Conservation (phyloP, 2,329 filamentous ascomycete genomes). For the Monosporascus sp. region DNA sequence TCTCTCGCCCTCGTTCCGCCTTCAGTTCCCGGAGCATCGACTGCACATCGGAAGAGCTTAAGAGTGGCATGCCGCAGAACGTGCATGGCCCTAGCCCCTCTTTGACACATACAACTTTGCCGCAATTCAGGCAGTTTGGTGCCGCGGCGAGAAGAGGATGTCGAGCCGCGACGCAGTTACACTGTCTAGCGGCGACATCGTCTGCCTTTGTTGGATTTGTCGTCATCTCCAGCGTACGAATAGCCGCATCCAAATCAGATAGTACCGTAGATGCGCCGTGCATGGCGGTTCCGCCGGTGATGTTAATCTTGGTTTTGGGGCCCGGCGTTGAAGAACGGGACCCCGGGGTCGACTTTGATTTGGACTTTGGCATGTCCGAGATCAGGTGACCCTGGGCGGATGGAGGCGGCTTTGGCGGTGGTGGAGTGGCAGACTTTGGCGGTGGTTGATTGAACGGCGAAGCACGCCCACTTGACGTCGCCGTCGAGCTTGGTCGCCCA, state of each 20-base stretch:
- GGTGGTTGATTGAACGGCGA: slow-evolving; percentile 41
- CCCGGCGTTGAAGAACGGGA: slow-evolving; percentile 49
- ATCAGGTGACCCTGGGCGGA: slow-evolving; percentile 75
- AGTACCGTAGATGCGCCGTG: slow-evolving; percentile 72
- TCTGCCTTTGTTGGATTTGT: slow-evolving; percentile 71
- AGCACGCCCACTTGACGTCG: slow-evolving; percentile 31
- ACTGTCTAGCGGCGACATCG: slow-evolving; percentile 59
- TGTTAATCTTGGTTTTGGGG: slow-evolving; percentile 62
- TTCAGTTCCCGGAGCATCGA: slow-evolving; percentile 79
- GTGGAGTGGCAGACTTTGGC: slow-evolving; percentile 42
- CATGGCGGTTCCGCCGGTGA: slow-evolving; percentile 76
- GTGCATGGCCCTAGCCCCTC: slow-evolving; percentile 94
- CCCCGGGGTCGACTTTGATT: slow-evolving; percentile 47
- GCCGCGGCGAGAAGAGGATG: slow-evolving; percentile 88
- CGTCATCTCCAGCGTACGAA: slow-evolving; percentile 82
- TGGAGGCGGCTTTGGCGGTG: slow-evolving; percentile 51
- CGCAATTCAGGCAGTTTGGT: slow-evolving; percentile 87
- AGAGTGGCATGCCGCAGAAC: slow-evolving; percentile 72
- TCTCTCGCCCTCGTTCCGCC: slow-evolving; percentile 81
- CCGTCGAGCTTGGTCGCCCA: slow-evolving; percentile 36
- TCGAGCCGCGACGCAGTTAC: slow-evolving; percentile 81
- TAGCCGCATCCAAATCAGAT: slow-evolving; percentile 70
- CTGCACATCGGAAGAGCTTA: slow-evolving; percentile 70
- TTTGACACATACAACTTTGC: slow-evolving; percentile 91
- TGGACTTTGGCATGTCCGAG: slow-evolving; percentile 65